These are phyloP conservation scores for Luffa aegyptiaca DNA, from an alignment of 306 rosid genomes.

Conservation along the genomic window DNA sequence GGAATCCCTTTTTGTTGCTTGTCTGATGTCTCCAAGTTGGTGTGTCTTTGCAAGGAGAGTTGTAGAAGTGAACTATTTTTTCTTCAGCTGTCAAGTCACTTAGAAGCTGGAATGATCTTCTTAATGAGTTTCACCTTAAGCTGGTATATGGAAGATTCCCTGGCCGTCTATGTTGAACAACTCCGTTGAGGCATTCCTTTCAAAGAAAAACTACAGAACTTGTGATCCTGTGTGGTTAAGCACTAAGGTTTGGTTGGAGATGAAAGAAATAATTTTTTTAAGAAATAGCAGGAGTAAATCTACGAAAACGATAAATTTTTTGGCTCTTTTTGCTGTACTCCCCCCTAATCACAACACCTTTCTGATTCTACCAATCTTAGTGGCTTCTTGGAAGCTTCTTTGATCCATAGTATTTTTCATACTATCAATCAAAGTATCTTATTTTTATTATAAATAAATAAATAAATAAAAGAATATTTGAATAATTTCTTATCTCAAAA, in stretches of 20 bases:
- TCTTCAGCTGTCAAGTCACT: neutral
- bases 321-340: neutral
- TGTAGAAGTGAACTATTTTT: neutral
- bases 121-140: neutral
- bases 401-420: neutral
- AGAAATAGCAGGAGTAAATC: neutral
- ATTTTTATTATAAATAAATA: too few species aligned
- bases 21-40: neutral
- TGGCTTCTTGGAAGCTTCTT: neutral
- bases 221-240: neutral
- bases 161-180: neutral
- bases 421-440: neutral
- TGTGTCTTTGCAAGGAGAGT: neutral
- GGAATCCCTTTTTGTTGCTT: neutral
- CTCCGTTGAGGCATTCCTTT: neutral
- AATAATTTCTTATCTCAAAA: neutral
- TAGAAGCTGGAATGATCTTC: neutral
- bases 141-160: neutral
- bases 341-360: neutral
- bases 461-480: neutral
- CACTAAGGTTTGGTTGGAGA: neutral
- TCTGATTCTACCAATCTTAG: neutral
- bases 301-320: neutral
- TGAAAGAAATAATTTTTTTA: neutral
- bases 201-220: neutral